These are phyloP conservation scores for Phytophthora constricta DNA, from an alignment of 352 stramenopile genomes.

Conservation along the genomic window DNA sequence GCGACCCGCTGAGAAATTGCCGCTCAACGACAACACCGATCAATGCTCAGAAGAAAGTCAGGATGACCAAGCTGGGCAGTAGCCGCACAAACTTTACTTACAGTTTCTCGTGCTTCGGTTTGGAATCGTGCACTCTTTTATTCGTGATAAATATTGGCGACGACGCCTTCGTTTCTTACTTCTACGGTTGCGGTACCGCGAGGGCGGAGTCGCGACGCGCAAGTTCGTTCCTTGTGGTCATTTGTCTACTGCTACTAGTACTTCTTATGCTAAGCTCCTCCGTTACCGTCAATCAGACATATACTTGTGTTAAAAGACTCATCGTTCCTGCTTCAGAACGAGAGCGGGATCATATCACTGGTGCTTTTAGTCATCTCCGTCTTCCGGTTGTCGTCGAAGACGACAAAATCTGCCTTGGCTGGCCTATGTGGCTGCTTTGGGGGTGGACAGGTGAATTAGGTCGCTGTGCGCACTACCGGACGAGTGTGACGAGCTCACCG, in stretches of 20 bases:
- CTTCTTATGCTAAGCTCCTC: neutral
- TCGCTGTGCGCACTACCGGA: conserved; percentile 26
- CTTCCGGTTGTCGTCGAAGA: conserved; percentile 43
- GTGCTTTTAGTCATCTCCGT: conserved; percentile 21
- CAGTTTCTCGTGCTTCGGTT: too few species aligned
- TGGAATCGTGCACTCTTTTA: conserved; percentile 19
- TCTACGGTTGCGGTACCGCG: too few species aligned
- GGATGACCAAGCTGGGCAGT: neutral
- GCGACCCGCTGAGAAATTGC: conserved; percentile 13
- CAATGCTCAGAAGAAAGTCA: neutral
- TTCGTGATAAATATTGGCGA: conserved; percentile 28
- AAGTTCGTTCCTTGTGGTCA: conserved; percentile 15
- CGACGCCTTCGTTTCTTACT: conserved; percentile 9
- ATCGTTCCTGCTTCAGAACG: conserved; percentile 35
- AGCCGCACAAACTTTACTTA: too few species aligned
- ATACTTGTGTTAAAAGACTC: neutral
- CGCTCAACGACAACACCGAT: neutral
- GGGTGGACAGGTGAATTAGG: conserved; percentile 25
- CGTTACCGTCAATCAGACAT: neutral
- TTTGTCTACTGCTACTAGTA: neutral
- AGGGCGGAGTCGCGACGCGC: neutral
- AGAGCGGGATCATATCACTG: conserved; percentile 67
- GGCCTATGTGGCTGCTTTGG: neutral
- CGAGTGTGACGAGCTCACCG: conserved; percentile 30
- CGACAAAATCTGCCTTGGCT: conserved; percentile 44